A percentile compares a stretch with the other conserved stretches of the same genome.
Conservation (phyloP, 1,284 basidiomycete species). For the Naganishia sp. region DNA sequence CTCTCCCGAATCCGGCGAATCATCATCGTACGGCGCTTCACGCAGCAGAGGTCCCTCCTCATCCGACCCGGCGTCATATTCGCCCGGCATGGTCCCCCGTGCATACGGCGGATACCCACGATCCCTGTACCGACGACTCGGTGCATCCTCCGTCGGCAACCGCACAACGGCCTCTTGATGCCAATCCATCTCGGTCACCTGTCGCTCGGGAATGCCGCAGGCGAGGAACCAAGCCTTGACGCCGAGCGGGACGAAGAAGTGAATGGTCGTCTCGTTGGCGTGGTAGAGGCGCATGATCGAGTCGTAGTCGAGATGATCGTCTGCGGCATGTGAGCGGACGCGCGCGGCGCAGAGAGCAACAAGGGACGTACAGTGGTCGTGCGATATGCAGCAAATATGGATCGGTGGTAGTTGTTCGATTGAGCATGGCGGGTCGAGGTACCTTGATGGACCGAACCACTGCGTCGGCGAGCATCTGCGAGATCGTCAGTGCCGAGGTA, state of each 20-base stretch:
- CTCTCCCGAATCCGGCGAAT: no score
- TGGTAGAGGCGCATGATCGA: slow-evolving; percentile 50
- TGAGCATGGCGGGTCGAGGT: slow-evolving; percentile 47
- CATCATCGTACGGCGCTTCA: background rate
- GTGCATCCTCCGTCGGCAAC: background rate
- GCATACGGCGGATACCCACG: background rate
- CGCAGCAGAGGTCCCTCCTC: background rate
- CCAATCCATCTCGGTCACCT: slow-evolving; percentile 53
- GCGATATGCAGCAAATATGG: slow-evolving; percentile 49
- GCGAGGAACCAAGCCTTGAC: slow-evolving; percentile 49
- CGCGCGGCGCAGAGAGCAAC: no score
- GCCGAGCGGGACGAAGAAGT: slow-evolving; percentile 52
- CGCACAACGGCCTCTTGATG: slow-evolving; percentile 49
- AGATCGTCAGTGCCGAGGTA: background rate
- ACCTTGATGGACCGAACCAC: slow-evolving; percentile 49
- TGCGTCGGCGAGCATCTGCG: slow-evolving; percentile 50
- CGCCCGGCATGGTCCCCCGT: no score
- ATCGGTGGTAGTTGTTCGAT: slow-evolving; percentile 50
- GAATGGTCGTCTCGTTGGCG: slow-evolving; percentile 40
- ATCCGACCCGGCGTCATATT: background rate
- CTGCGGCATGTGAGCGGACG: slow-evolving; percentile 34
- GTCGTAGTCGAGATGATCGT: slow-evolving; percentile 54
- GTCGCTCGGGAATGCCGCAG: slow-evolving; percentile 44
- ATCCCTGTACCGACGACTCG: background rate
- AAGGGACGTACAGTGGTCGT: slow-evolving; percentile 50